Conservation (phyloP, 768 basidiomycete species). For the Dioszegia crocea region DNA sequence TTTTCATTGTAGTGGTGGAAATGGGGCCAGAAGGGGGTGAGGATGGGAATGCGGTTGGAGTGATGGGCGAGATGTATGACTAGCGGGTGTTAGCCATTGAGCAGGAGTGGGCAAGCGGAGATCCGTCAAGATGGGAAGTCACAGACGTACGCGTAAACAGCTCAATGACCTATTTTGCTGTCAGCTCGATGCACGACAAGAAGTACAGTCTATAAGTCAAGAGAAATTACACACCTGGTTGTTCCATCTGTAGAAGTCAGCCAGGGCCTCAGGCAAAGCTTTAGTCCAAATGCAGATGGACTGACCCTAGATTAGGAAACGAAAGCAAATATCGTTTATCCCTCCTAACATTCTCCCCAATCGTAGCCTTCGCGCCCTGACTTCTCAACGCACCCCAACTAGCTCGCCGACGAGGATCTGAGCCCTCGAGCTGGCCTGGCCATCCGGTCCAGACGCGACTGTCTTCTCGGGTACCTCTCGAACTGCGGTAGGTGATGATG, state of each 20-base stretch:
- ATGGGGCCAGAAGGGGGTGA: slow-evolving; percentile 1
- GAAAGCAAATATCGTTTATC: slow-evolving; percentile 6
- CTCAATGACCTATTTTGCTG: too few relatives aligned
- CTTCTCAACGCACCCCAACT: slow-evolving; percentile 1
- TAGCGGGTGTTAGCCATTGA: not conserved
- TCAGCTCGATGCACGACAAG: too few relatives aligned
- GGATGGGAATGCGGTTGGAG: slow-evolving; percentile 13
- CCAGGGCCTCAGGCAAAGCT: not conserved
- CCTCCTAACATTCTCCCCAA: slow-evolving; percentile 7
- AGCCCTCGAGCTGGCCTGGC: not conserved
- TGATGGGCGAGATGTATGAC: slow-evolving; percentile 9
- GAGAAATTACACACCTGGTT: not conserved
- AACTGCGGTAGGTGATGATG: too few relatives aligned
- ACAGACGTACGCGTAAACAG: too few relatives aligned
- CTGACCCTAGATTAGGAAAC: not conserved
- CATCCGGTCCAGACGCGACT: too few relatives aligned
- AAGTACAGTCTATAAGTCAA: too few relatives aligned
- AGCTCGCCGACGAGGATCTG: not conserved
- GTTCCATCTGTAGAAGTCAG: not conserved
- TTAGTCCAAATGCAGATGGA: too few relatives aligned
- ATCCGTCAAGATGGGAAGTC: too few relatives aligned
- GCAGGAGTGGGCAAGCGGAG: not conserved
- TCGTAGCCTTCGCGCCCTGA: slow-evolving; percentile 4
- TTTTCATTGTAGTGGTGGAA: not conserved
- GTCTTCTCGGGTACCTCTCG: too few relatives aligned